phyloP scores from a whole-genome alignment of 371 early-diverging fungal genomes.

The Rhizopus arrhizus region DNA sequence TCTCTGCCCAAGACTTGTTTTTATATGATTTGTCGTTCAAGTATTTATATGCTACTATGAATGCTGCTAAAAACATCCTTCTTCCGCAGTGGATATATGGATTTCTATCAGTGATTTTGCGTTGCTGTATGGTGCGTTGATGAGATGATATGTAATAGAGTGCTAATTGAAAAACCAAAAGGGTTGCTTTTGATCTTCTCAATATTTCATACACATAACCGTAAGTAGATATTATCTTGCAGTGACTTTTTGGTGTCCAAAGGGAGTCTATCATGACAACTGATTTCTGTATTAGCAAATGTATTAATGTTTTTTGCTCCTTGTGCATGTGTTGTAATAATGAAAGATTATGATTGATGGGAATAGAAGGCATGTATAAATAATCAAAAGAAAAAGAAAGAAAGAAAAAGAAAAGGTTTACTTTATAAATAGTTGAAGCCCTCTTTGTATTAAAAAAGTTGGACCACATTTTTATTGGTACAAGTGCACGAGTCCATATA shows the following conservation, averaged over 20 bases:
- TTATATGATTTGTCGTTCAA: conserved; percentile 70
- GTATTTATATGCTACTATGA: conserved; percentile 73
- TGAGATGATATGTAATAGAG: conserved; percentile 64
- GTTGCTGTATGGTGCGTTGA: conserved; percentile 29
- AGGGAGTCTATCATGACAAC: too few species aligned
- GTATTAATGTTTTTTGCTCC: too few species aligned
- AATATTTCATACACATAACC: conserved; percentile 71
- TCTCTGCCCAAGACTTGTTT: conserved; percentile 73
- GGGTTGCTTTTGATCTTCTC: conserved; percentile 70
- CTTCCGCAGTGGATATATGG: conserved; percentile 61
- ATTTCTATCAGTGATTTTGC: background rate
- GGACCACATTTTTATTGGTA: conserved; percentile 57
- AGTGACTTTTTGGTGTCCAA: too few species aligned
- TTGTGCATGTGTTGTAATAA: too few species aligned
- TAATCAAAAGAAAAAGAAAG: background rate
- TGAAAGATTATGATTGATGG: too few species aligned
- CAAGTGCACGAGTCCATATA: conserved; percentile 81
- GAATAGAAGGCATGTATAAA: too few species aligned
- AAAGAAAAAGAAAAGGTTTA: background rate
- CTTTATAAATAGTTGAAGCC: background rate
- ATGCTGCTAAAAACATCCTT: conserved; percentile 71
- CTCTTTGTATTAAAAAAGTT: too few species aligned
- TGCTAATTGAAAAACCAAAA: conserved; percentile 70
- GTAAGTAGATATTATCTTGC: conserved; percentile 43
- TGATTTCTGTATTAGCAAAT: too few species aligned